Conservation (phyloP, 768 basidiomycete genomes). For the Hydnomerulius pinastri region DNA sequence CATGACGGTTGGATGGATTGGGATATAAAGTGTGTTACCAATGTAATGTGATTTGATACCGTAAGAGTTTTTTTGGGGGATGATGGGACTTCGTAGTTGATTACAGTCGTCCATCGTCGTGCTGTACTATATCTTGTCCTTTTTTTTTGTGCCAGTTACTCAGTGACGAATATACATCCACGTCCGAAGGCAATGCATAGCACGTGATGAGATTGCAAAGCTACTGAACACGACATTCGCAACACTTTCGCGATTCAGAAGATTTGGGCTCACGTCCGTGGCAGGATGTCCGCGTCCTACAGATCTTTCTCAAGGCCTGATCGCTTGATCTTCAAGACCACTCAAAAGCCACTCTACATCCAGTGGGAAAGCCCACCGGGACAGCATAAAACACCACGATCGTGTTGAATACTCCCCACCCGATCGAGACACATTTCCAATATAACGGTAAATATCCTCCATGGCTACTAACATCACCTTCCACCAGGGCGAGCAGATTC, state of each 20-base stretch:
- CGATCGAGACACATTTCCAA: neutral
- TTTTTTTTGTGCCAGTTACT: neutral
- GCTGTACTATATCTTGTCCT: slow-evolving; percentile 6
- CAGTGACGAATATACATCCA: too few species aligned
- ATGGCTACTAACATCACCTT: slow-evolving; percentile 64
- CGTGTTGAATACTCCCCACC: neutral
- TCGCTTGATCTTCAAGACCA: neutral
- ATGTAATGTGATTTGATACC: slow-evolving; percentile 13
- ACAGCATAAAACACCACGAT: slow-evolving; percentile 11
- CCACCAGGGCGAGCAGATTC: slow-evolving; percentile 52
- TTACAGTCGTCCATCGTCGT: slow-evolving; percentile 2
- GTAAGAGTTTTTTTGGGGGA: slow-evolving; percentile 5
- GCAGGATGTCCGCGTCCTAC: neutral
- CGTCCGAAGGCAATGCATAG: too few species aligned
- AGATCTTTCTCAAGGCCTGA: slow-evolving; percentile 11
- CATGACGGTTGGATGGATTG: too few species aligned
- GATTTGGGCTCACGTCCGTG: too few species aligned
- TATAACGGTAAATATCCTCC: neutral
- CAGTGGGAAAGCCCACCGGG: neutral
- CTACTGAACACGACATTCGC: neutral
- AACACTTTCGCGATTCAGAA: neutral
- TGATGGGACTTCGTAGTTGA: slow-evolving; percentile 26
- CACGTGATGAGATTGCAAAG: too few species aligned
- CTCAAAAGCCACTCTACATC: neutral
- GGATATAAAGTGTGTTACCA: neutral